These are phyloP conservation scores for Fomitopsis betulina DNA, from an alignment of 1,284 basidiomycete genomes.

Conservation along the genomic window DNA sequence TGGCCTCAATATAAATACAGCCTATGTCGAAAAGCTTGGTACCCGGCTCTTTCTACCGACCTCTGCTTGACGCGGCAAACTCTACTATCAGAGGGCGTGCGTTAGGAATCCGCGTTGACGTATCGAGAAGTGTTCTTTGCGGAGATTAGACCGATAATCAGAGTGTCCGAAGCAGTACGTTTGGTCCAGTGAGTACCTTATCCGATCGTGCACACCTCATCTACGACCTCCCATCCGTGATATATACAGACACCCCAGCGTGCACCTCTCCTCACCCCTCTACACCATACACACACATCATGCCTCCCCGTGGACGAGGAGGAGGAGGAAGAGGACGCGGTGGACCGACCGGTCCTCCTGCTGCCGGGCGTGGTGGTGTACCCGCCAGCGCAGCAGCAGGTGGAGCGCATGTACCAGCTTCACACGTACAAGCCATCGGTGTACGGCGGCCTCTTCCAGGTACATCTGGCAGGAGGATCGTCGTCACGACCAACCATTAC, in stretches of 20 bases:
- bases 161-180: background rate
- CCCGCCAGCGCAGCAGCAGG: background rate
- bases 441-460: conserved; percentile 63
- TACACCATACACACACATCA: background rate
- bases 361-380: background rate
- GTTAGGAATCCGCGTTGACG: background rate
- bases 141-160: background rate
- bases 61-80: background rate
- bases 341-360: background rate
- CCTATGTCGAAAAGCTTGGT: background rate
- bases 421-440: conserved; percentile 52
- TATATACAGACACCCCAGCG: background rate
- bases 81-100: background rate
- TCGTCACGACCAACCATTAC: conserved; percentile 64
- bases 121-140: background rate
- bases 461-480: conserved; percentile 42
- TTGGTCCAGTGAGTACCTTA: background rate
- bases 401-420: background rate
- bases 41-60: background rate
- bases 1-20: background rate
- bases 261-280: background rate
- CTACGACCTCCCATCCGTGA: background rate
- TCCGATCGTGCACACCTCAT: background rate
- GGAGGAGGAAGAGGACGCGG: background rate
- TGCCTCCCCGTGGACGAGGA: background rate